Evolutionary conservation across 768 basidiomycete species (phyloP).

Genomic region (Kwoniella dejecticola): DNA sequence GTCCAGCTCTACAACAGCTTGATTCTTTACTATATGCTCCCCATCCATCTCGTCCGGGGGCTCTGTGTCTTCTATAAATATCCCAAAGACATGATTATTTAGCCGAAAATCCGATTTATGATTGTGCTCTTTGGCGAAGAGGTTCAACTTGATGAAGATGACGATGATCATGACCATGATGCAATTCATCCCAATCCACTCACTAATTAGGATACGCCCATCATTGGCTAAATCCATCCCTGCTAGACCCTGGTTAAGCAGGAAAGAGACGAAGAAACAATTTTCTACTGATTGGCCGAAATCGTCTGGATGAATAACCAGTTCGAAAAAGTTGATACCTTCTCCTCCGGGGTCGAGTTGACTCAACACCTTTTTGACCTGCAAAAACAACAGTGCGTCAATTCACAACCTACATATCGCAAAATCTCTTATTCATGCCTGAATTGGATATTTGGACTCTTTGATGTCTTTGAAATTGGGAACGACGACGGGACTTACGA

Average conservation of each 20-base stretch:
- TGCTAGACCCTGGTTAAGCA: conserved; percentile 74
- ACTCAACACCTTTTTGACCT: conserved; percentile 69
- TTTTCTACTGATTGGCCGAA: conserved; percentile 97
- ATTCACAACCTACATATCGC: background rate
- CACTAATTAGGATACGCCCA: conserved; percentile 76
- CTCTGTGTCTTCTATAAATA: conserved; percentile 62
- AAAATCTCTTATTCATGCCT: background rate
- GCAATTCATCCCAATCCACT: too few relatives aligned
- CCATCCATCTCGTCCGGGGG: conserved; percentile 68
- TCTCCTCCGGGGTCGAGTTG: conserved; percentile 43
- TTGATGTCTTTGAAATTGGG: too few relatives aligned
- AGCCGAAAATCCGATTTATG: too few relatives aligned
- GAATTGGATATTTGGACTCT: background rate
- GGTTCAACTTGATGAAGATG: too few relatives aligned
- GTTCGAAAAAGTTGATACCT: conserved; percentile 76
- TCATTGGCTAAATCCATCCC: conserved; percentile 59
- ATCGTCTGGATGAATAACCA: conserved; percentile 84
- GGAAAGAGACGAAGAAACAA: conserved; percentile 89
- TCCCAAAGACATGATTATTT: too few relatives aligned
- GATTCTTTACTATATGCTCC: conserved; percentile 69
- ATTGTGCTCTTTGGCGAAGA: too few relatives aligned
- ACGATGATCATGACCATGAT: too few relatives aligned
- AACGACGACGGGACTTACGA: conserved; percentile 6
- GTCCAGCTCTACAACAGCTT: conserved; percentile 89
- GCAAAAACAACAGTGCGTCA: background rate